Evolutionary conservation across 2,329 filamentous ascomycete species (phyloP).

Genomic region (Byssothecium circinans): DNA sequence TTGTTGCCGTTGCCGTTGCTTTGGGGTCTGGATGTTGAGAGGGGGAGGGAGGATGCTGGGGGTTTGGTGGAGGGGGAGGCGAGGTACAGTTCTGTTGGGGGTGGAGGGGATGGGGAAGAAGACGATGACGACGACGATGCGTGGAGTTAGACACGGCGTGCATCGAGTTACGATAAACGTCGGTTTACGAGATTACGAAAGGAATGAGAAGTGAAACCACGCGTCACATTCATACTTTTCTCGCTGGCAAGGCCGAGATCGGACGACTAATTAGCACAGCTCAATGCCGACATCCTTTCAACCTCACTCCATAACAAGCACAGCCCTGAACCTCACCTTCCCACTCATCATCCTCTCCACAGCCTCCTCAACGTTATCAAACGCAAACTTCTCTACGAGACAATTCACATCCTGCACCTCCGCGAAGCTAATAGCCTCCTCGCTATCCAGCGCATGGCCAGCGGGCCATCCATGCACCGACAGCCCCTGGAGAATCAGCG

Average conservation of each 20-base stretch:
- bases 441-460: slow-evolving; percentile 55
- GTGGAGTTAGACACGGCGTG: no score
- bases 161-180: no score
- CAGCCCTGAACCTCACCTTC: slow-evolving; percentile 55
- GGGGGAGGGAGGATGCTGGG: slow-evolving; percentile 41
- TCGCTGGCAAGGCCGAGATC: no score
- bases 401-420: slow-evolving; percentile 53
- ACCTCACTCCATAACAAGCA: slow-evolving; percentile 51
- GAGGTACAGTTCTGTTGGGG: slow-evolving; percentile 15
- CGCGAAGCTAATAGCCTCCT: slow-evolving; percentile 57
- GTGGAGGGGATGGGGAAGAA: slow-evolving; percentile 20
- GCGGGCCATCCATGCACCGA: slow-evolving; percentile 57
- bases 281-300: no score
- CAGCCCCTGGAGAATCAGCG: slow-evolving; percentile 51
- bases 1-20: slow-evolving; percentile 77
- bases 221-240: no score
- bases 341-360: slow-evolving; percentile 54
- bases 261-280: no score
- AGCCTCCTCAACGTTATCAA: slow-evolving; percentile 55
- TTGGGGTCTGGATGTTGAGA: slow-evolving; percentile 75
- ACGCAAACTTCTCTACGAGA: slow-evolving; percentile 57
- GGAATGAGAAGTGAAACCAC: no score
- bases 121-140: slow-evolving; percentile 11
- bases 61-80: slow-evolving; percentile 24
- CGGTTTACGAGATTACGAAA: no score